Evolutionary conservation across 805 yeast genomes (phyloP).

Genomic region (Scheffersomyces ergatensis): DNA sequence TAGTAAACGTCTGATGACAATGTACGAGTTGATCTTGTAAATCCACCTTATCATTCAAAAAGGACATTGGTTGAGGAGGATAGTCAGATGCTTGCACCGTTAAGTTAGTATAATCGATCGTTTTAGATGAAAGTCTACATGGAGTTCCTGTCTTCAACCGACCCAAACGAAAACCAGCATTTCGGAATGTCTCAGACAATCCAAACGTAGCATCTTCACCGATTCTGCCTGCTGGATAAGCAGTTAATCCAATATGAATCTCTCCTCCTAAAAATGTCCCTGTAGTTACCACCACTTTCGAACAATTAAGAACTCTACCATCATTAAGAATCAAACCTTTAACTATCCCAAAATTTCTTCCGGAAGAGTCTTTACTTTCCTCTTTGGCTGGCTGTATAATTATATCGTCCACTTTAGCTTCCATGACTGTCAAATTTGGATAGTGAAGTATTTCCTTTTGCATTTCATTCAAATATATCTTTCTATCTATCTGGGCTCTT

Average conservation of each 20-base stretch:
- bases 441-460: constrained; percentile 58
- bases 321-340: constrained; percentile 72
- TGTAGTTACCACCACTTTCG: constrained; percentile 82
- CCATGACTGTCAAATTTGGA: constrained; percentile 55
- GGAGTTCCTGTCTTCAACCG: constrained; percentile 97
- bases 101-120: constrained; percentile 67
- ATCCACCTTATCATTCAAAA: constrained; percentile 64
- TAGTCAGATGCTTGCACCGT: constrained; percentile 74
- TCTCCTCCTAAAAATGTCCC: constrained; percentile 96
- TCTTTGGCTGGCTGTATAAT: constrained; percentile 48
- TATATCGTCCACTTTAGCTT: constrained; percentile 83
- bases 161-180: constrained; percentile 81
- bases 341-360: constrained; percentile 46
- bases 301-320: constrained; percentile 59
- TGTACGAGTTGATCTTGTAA: constrained; percentile 55
- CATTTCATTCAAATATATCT: constrained; percentile 77
- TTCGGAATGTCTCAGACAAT: constrained; percentile 69
- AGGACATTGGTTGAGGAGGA: constrained; percentile 91
- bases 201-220: constrained; percentile 94
- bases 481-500: constrained; percentile 91
- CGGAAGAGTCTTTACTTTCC: constrained; percentile 23
- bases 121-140: constrained; percentile 71
- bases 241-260: constrained; percentile 82
- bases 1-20: constrained; percentile 81
- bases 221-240: constrained; percentile 87